Base-by-base conservation (phyloP, 345 rosid species). In the Citrus sp. region DNA sequence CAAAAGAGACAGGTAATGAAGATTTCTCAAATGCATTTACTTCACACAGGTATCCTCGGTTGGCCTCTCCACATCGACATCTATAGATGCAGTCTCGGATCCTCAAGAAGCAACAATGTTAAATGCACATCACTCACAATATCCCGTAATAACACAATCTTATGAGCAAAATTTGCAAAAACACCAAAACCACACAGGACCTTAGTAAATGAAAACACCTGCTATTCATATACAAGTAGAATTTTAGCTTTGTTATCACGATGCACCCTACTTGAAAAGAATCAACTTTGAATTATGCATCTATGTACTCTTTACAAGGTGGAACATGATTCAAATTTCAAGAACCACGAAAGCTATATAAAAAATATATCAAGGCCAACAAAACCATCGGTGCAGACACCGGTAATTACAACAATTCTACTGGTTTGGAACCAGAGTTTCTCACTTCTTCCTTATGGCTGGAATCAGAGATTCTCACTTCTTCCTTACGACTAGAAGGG, bases 231-330 rank as follows among this genome's bases (percentile, higher is more conserved):
- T 6, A n/a, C 18, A 22, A 35, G 28, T 22, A 58, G 13, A 56
- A 13, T 72, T 72, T 58, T 30, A 22, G 13, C 16, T 58, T 21
- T 42, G 16, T 12, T 37, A 34, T 56, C 46, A 34, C 22, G 2
- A 22, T 0, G 66, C 51, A 6, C 22, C 37, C 19, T 8, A 73
- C 25, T 58, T 59, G n/a, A 73, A 37, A 6, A 25, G 6, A 81
- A 83, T 62, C 70, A 79, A 79, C 42, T 35, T 71, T 42, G 51
- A 54, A n/a, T 49, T 77, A 24, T 76, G 38, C 71, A 69, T 58
- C 46, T 70, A 46, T 42, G 60, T 32, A 24, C 49, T 85, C 56
- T 84, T 68, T 82, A 87, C 89, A 84, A 38, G 65, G 70, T 22
- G 59, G 66, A 70, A 71, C 16, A 66, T 67, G 72, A 49, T 69